Evolutionary conservation across 176 grass and related monocot genomes (phyloP).

Genomic region (Ensete glaucum): DNA sequence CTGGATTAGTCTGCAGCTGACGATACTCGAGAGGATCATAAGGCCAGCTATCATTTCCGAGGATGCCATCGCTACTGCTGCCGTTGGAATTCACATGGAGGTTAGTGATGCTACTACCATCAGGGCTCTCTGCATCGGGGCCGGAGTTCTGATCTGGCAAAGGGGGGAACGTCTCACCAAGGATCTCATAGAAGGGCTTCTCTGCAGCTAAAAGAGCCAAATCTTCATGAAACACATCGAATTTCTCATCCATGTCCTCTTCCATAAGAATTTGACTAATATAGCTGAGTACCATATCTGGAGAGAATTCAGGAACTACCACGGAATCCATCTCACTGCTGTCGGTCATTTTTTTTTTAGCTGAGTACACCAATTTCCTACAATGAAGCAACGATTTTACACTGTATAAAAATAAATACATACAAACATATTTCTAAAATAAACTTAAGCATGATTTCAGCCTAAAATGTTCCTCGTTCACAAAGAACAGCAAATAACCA

Average conservation of each 20-base stretch:
- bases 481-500: background rate
- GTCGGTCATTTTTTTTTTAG: background rate
- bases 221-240: background rate
- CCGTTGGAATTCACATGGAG: background rate
- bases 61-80: background rate
- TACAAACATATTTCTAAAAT: background rate
- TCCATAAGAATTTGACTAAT: conserved; percentile 4
- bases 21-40: conserved; percentile 13
- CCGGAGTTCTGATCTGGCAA: background rate
- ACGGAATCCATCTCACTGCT: background rate
- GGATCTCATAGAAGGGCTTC: conserved; percentile 9
- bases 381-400: too few species aligned
- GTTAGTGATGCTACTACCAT: background rate
- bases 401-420: background rate
- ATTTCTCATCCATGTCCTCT: conserved; percentile 7
- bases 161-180: background rate
- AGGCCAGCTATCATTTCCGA: background rate
- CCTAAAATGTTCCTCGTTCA: background rate
- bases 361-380: too few species aligned
- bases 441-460: too few species aligned
- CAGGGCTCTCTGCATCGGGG: background rate
- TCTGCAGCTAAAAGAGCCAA: background rate
- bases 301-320: conserved; percentile 5
- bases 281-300: conserved; percentile 3
- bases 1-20: conserved; percentile 2